Evolutionary conservation across 2,329 filamentous ascomycete genomes (phyloP).

Genomic region (Chaetomium sp.): DNA sequence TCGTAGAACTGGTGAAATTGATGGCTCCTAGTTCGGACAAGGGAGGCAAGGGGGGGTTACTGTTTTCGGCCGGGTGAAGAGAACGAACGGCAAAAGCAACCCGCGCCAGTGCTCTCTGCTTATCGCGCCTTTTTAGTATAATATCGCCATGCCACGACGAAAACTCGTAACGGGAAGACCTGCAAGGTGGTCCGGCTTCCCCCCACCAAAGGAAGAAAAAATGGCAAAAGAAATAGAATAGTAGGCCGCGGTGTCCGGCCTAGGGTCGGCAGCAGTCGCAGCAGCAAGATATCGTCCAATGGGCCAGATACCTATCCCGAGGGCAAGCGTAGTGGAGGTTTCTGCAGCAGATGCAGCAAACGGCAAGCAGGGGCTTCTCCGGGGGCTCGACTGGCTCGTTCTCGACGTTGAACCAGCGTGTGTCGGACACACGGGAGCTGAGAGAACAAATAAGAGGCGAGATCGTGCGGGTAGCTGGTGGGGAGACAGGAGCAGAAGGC

Average conservation of each 20-base stretch:
- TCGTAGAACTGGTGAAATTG: neutral
- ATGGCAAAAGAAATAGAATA: neutral
- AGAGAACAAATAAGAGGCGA: too few relatives aligned
- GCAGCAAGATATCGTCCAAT: neutral
- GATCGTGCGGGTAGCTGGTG: neutral
- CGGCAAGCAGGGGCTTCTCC: neutral
- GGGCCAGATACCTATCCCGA: constrained; percentile 1
- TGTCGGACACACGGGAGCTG: too few relatives aligned
- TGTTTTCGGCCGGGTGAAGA: neutral
- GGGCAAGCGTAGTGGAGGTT: neutral
- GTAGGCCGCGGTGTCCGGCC: neutral
- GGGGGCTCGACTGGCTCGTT: neutral
- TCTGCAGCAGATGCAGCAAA: constrained; percentile 6
- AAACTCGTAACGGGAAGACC: neutral
- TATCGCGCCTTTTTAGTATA: constrained; percentile 1
- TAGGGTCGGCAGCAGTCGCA: neutral
- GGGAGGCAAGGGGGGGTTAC: neutral
- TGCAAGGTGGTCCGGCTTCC: neutral
- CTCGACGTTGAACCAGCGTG: neutral
- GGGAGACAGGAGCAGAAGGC: neutral
- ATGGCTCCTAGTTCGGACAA: neutral
- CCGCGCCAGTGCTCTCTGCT: neutral
- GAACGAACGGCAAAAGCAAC: constrained; percentile 7
- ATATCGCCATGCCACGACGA: neutral
- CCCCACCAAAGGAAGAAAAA: neutral